Evolutionary conservation across 305 asterid genomes (phyloP), one percentile per base, ranked within the genome.

Genomic region (Ilex paraguariensis): DNA sequence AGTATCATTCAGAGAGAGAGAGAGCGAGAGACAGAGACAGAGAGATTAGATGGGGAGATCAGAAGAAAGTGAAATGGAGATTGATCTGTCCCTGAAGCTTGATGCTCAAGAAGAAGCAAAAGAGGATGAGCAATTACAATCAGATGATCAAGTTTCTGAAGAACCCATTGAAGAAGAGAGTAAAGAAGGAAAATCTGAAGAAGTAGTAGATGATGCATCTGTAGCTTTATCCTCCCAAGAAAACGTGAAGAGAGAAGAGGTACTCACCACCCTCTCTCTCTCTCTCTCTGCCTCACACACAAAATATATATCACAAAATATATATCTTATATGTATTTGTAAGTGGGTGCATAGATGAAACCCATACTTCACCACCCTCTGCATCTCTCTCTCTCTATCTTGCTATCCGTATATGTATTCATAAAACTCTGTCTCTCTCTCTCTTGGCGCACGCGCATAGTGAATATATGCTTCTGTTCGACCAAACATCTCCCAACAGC

Each of bases 41-140:
- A 54, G 30, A 8, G 8, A 21, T 21, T 21, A 21, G 28, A 21
- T 21, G 28, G 28, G 28, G 28, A 21, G 28, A 21, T 21, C 28
- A 66, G 62, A 58, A 28, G 76, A 57, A 69, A 51, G 31, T 59
- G 66, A 60, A 56, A 75, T 73, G 84, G 60, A 75, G n/a, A 61
- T 72, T 66, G 81, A 75, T 61, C 70, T 73, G 9, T 71, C 76
- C 10, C 56, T 71, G 12, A 75, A 77, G 50, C 75, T 70, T 13
- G 72, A 74, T 66, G 40, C 70, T 70, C 69, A 70, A 73, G 73
- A 70, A 60, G 66, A 70, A 39, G 61, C 68, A 51, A 10, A 45
- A 17, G 10, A 59, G 44, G 56, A 14, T 14, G 28, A 52, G 3
- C 30, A 52, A 50, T 5, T 42, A 12, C 51, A 36, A 51, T 12